Evolutionary conservation across 495 filamentous ascomycete genomes (phyloP), one percentile per base, ranked within the genome.

Genomic region (Trichoderma gamsii): DNA sequence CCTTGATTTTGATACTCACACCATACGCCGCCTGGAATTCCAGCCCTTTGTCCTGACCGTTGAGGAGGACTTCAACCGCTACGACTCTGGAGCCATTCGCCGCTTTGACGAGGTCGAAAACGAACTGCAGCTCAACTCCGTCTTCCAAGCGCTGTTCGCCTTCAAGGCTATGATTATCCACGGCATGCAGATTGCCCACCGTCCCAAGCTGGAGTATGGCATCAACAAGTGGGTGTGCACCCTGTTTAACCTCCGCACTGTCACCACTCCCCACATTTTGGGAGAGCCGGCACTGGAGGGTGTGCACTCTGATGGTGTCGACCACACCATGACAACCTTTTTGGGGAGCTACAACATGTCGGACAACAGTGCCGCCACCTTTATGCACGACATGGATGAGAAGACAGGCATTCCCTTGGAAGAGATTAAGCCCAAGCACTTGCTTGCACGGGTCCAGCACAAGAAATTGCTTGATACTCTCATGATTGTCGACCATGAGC

Each of bases 151-250:
- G 12, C 65, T 66, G n/a, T 21, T 66, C n/a, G 41, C 27, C 21
- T 66, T 66, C 65, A 66, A 66, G 43, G 65, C 41, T 44, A 66
- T 66, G 65, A 41, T 66, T 4, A 51, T 66, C 41, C 65, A 66
- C 38, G 65, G 65, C 65, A 46, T 66, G 21, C 18, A 44, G 9
- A 66, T 66, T 32, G 41, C 41, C 8, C 65, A 44, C 65, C 65
- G 65, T 8, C 41, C 38, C 65, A 32, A 32, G 65, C 65, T 66
- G 21, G 65, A 66, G 41, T 66, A 66, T 44, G 38, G 27, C 18
- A 25, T 46, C 41, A 49, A 44, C 65, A 66, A 49, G 41, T 49
- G 44, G 41, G 44, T 66, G 41, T 32, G 27, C 21, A 66, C 43
- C 11, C n/a, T 66, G n/a, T 66, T 66, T 23, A 46, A 52, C 43